Evolutionary conservation across 2,329 filamentous ascomycete genomes (phyloP).

Genomic region (Trichoderma sp.): DNA sequence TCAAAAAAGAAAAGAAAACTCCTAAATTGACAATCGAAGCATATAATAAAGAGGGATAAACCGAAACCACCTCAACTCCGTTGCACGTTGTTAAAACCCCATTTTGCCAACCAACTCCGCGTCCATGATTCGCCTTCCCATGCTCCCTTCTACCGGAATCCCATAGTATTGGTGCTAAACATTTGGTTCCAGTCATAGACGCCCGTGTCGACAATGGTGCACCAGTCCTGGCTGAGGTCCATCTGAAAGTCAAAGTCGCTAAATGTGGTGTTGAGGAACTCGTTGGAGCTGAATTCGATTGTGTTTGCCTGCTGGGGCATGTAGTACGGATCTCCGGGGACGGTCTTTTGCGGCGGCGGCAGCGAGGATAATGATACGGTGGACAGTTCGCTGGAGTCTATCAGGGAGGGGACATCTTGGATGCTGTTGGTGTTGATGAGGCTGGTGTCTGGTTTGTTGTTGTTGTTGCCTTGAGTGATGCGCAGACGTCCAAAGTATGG

Average conservation of each 20-base stretch:
- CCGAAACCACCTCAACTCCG: background rate
- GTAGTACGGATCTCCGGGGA: background rate
- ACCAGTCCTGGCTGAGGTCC: constrained; percentile 21
- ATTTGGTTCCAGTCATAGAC: constrained; percentile 13
- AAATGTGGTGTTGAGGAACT: constrained; percentile 13
- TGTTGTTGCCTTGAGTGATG: background rate
- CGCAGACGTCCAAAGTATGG: constrained; percentile 22
- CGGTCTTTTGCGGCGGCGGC: background rate
- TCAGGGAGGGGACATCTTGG: background rate
- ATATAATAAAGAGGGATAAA: background rate
- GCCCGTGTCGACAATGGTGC: constrained; percentile 1
- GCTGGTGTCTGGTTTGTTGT: background rate
- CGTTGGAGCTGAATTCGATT: constrained; percentile 19
- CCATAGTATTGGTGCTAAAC: constrained; percentile 1
- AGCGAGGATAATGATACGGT: background rate
- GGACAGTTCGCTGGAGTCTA: background rate
- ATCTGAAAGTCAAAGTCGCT: constrained; percentile 19
- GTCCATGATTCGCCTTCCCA: background rate
- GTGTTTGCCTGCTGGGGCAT: background rate
- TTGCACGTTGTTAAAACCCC: background rate
- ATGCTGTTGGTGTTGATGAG: background rate
- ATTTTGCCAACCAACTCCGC: background rate
- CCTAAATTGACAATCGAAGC: background rate
- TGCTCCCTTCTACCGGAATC: background rate
- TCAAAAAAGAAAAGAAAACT: background rate